Evolutionary conservation across 2,329 filamentous ascomycete genomes (phyloP), one percentile per base, ranked within the genome.

Genomic region (Fusarium burgessii): DNA sequence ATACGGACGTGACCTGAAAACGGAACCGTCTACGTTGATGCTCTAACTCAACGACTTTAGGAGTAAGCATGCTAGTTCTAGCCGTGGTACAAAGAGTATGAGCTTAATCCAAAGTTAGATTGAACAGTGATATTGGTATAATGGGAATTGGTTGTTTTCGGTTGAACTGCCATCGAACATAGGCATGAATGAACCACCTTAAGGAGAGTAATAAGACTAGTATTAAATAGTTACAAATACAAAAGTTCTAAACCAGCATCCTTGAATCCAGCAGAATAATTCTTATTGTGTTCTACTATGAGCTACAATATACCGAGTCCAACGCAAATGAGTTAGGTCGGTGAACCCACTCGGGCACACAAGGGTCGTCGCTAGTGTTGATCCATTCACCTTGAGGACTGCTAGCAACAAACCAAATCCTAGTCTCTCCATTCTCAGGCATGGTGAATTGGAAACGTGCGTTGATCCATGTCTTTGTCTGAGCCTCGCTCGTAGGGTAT

Each of bases 321-420:
- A 66, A 11, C 7, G 25, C 36, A 3, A 67, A 32, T n/a, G 9
- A 41, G n/a, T 67, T 67, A 0, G 54, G 27, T 9, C 62, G 20
- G 10, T 60, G 36, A 32, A 61, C 54, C 36, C 38, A 66, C 3
- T 27, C 4, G 0, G 52, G 40, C 0, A 0, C 32, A 8, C 40
- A 36, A 35, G 38, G 10, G 2, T 65, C 47, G 6, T 64, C 51
- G 3, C 61, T 60, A 1, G 0, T 60, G 11, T 66, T 47, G 14
- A 47, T 38, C 32, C 42, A 58, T 32, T 35, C 55, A 7, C 60
- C 35, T 14, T 66, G 63, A 7, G 63, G 63, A 11, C 63, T 66
- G 27, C 63, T 66, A 1, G 63, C 63, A 20, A 66, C 7, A 2
- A 47, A 66, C 60, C 60, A 66, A 20, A 66, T 59, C 17, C 17